Conservation (phyloP, 495 filamentous ascomycete species). For the Xylaria bambusicola region DNA sequence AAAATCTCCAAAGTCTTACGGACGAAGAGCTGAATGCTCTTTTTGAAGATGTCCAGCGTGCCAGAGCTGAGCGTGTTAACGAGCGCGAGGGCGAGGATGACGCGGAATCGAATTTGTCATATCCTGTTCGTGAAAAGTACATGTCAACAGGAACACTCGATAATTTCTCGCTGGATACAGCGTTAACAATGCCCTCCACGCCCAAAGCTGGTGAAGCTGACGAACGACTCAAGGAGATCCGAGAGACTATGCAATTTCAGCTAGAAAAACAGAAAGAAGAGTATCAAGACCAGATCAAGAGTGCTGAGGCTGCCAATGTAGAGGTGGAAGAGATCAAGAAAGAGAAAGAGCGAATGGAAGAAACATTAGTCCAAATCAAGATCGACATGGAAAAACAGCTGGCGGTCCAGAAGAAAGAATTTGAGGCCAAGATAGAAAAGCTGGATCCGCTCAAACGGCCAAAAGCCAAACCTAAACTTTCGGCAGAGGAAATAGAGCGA, state of each 20-base stretch:
- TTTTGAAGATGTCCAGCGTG: conserved; percentile 91
- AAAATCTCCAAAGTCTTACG: conserved; percentile 82
- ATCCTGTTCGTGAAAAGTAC: conserved; percentile 90
- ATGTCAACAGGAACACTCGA: conserved; percentile 94
- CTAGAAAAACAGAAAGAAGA: conserved; percentile 85
- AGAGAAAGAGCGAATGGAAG: conserved; percentile 86
- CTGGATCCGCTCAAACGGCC: conserved; percentile 50
- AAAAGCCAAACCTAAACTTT: conserved; percentile 62
- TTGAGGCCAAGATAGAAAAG: conserved; percentile 62
- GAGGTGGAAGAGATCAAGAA: conserved; percentile 82
- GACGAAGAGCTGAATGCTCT: conserved; percentile 95
- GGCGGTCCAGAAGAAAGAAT: conserved; percentile 71
- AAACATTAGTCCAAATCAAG: conserved; percentile 73
- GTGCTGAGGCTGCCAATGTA: conserved; percentile 72
- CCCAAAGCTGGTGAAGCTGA: conserved; percentile 77
- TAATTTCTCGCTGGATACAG: conserved; percentile 94
- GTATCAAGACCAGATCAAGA: conserved; percentile 77
- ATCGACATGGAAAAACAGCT: conserved; percentile 84
- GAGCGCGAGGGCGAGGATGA: conserved; percentile 83
- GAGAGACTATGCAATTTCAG: conserved; percentile 85
- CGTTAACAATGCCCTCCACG: conserved; percentile 89
- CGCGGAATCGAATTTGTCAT: conserved; percentile 84
- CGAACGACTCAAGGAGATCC: conserved; percentile 69
- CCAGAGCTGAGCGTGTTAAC: conserved; percentile 75
- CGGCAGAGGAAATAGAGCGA: conserved; percentile 66